Base-by-base conservation (phyloP, 1,139 yeast species). In the Tardiomyces digboiensis region DNA sequence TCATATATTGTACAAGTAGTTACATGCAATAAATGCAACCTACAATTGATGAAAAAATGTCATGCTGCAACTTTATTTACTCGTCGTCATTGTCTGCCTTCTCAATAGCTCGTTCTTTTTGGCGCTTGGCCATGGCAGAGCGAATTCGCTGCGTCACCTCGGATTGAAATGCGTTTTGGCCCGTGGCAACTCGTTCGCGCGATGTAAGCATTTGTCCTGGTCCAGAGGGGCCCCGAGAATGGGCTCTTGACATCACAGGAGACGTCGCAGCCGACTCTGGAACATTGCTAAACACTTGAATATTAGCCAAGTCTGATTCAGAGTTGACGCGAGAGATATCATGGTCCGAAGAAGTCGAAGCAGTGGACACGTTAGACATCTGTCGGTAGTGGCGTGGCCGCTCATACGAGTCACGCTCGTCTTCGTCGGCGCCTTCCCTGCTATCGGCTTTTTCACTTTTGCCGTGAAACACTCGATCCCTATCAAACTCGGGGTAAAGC, bases 401-500 rank as follows among this genome's bases (percentile, higher is more conserved):
- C 39, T 14, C 33, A 23, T 37, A 29, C 29, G 26, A 45, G 16
- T 14, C 44, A 4, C 26, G 36, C 16, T 40, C 48, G 16, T 39
- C 38, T 8, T 40, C 39, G 36, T 23, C 18, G 13, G 38, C 39
- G 2, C 38, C 46, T 14, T 47, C 49, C n/a, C n/a, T n/a, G 16
- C 16, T 8, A 4, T 26, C 33, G 14, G 12, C 33, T 5, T 16
- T n/a, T n/a, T 26, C 33, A 8, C 14, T 26, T 4, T 16, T 4
- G 10, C 33, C 33, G 10, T 26, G 14, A 8, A 26, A 26, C 16
- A 26, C 33, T 5, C 33, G 33, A n/a, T 26, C 33, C 33, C 14
- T 33, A 20, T 16, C 37, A 33, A 33, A 79, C 60, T 87, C 95
- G 12, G 88, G 86, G 67, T 80, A 87, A 49, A 87, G 62, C 53